Evolutionary conservation across 1,284 basidiomycete species (phyloP), one percentile per base, ranked within the genome.

Genomic region (Cryptococcus sp.): DNA sequence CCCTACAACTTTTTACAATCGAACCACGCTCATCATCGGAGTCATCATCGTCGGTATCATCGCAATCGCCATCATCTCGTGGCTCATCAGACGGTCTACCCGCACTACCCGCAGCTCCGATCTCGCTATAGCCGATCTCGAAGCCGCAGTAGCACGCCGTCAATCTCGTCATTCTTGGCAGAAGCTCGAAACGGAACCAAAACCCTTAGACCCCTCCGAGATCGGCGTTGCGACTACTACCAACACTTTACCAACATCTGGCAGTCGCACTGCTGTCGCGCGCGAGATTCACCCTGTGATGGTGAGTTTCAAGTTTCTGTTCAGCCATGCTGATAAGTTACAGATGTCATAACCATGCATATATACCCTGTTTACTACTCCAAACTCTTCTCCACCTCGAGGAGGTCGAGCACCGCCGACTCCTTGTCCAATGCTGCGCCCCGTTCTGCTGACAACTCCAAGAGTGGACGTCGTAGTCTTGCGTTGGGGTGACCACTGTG

Each of bases 381-480:
- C 25, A 89, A 75, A 69, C 84, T 81, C 51, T 82, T 82, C 78
- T 94, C 91, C 23, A 87, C 66, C 58, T 80, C 77, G 58, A 91
- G 79, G 25, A 90, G 80, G 44, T 83, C 86, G 59, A 83, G 81
- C 29, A 87, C 87, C 67, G 89, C 84, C 8, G 85, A 81, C 65
- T 89, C 87, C 49, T 83, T 82, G 84, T 87, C 87, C 56, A 93
- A 77, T 4, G 81, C 81, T 50, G 81, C 78, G 20, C 83, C 86
- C 25, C 77, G 84, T 25, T 76, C 83, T 29, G 82, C 68, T 10
- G 82, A 80, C 20, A 87, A 85, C 5, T 85, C 83, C 50, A 95
- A 82, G 11, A 93, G 89, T 61, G 82, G 85, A 57, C 92, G 84
- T 43, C 89, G 85, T 38, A 83, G 76, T 0, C 91, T 89, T 17